Evolutionary conservation across 2,329 filamentous ascomycete species (phyloP), one percentile per base, ranked within the genome.

Genomic region (Fusarium sp.): DNA sequence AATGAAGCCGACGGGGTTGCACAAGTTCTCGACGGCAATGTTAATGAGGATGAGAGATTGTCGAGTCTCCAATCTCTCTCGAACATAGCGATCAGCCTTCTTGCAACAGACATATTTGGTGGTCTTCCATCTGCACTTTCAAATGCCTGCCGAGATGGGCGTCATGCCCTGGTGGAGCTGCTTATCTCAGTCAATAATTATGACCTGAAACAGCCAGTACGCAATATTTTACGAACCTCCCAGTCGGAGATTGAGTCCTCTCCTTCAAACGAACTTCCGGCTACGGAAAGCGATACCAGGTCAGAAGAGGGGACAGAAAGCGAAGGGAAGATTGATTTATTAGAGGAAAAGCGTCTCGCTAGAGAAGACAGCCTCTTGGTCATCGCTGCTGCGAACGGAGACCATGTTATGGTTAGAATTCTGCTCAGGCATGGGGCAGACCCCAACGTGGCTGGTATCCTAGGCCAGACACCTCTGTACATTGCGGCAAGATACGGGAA

Each of bases 1-100:
- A 1, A 49, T 2, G 1, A 3, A 3, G 4, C 16, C 9, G 8
- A 29, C 3, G 18, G 4, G 12, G 45, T 15, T n/a, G 3, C 4
- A 4, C 6, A 47, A n/a, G 12, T 15, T 0, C 3, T 0, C 2
- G 0, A 47, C 2, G 14, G 5, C 15, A 11, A 29, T 11, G 8
- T 3, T 16, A 6, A 27, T 2, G 11, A 14, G 6, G 1, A 8
- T 32, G 1, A 8, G 0, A 29, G 9, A 2, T 2, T 9, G 4
- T 22, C 46, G 0, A 30, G 5, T 2, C 27, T 49, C 0, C 46
- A 49, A 16, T 49, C 46, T 0, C 3, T 49, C 5, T 12, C 46
- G 4, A 4, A 15, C 0, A 18, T 49, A 16, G 46, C 46, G 2
- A 49, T 22, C 10, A 29, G 16, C 8, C 9, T 49, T 11, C 27